Evolutionary conservation across 495 filamentous ascomycete species (phyloP).

Genomic region (Daldinia grandis): DNA sequence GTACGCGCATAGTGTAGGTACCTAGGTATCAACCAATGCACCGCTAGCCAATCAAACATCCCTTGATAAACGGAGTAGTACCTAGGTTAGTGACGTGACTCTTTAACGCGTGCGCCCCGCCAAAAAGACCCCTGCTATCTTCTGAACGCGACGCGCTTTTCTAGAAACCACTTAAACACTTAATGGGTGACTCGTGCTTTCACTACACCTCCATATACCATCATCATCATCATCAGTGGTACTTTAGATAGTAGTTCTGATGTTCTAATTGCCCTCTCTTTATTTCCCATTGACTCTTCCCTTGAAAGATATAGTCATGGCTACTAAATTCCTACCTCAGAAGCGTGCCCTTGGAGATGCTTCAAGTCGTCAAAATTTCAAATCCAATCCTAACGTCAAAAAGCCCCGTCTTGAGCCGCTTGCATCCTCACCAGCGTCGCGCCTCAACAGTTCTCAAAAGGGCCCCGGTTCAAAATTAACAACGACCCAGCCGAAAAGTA

Average conservation of each 20-base stretch:
- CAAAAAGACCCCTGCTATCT: conserved; percentile 18
- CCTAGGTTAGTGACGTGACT: conserved; percentile 19
- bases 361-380: conserved; percentile 58
- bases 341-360: conserved; percentile 62
- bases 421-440: conserved; percentile 59
- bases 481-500: conserved; percentile 87
- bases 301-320: conserved; percentile 46
- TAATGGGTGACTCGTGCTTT: background rate
- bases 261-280: background rate
- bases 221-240: background rate
- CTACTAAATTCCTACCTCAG: conserved; percentile 57
- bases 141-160: conserved; percentile 40
- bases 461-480: conserved; percentile 67
- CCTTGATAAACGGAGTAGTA: conserved; percentile 1
- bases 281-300: conserved; percentile 12
- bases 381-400: conserved; percentile 61
- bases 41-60: background rate
- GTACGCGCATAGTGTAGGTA: background rate
- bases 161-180: conserved; percentile 39
- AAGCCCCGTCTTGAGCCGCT: conserved; percentile 77
- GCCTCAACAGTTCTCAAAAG: conserved; percentile 67
- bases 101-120: conserved; percentile 36
- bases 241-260: conserved; percentile 3
- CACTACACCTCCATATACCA: background rate
- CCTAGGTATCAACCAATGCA: conserved; percentile 12